Base-by-base conservation (phyloP, 2,329 filamentous ascomycete species). In the Aspergillus persii region DNA sequence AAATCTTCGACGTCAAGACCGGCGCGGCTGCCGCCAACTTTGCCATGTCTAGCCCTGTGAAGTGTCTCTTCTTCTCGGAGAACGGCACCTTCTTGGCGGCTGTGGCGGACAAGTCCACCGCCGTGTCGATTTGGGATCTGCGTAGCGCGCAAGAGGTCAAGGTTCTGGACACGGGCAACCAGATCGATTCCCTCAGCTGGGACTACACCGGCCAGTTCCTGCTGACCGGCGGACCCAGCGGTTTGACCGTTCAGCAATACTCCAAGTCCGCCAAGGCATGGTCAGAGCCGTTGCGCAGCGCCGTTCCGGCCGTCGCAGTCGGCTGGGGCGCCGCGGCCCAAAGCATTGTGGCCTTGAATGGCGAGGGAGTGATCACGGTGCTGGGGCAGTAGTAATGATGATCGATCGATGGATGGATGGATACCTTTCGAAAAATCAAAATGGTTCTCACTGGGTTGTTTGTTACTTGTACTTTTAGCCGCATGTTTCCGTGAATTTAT, bases 71-170 rank as follows among this genome's bases (percentile, higher is more conserved):
- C 59, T 99, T 99, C 77, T 97, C 93, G 0, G 95, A 99, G 76
- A 99, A 99, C 68, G 95, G 95, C 27, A 96, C 91, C 69, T 98
- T 93, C 91, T 88, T 99, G 64, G 94, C 94, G 1, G 90, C 92
- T 4, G 88, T 89, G 7, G 87, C 89, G 59, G 88, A 92, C 74
- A 88, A 87, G 31, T 90, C 92, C 64, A 90, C 87, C 26, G 88
- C 83, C 27, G 88, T 96, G 41, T 90, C 90, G 8, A 86, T 98
- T 56, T 98, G 96, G 82, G 94, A 98, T 75, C 83, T 99, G 61
- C 89, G 95, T 68, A 97, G 96, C 78, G 87, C 89, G 18, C 88
- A 88, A 4, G 84, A 87, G 69, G 87, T 88, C 72, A 96, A 96
- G 82, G 86, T 89, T n/a, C 81, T 99, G 46, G 92, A 97, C 64